Base-by-base conservation (phyloP, 805 yeast species). In the Diddensiella caesifluorescens region DNA sequence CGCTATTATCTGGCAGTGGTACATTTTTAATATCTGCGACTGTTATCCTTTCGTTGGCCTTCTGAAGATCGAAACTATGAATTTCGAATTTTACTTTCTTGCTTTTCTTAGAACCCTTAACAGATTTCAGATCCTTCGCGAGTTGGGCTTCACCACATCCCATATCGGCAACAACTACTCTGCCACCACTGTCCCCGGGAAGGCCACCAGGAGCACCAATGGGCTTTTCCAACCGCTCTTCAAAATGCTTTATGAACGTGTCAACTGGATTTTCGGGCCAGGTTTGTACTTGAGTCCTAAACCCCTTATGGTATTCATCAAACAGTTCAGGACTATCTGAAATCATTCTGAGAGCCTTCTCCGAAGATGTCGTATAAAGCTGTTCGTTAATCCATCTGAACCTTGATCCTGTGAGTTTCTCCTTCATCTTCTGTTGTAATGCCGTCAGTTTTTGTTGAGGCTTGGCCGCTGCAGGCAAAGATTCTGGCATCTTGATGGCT, bases 211-310 rank as follows among this genome's bases (percentile, higher is more conserved):
- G 97, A 0, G 97, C 95, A 61, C 83, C 86, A 3, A 88, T 77
- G n/a, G 81, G 79, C 55, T 73, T 81, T 9, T 69, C 60, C 1
- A 64, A 50, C 0, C 68, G 57, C 22, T 45, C 53, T 46, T 75
- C 75, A 42, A 92, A 71, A 54, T 83, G 85, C 6, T 75, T 68
- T 1, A 86, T 89, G 64, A 88, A 84, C 2, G 83, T 82, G 63
- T 88, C 83, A n/a, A 92, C 95, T 1, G 99, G 99, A 56, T 92
- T 92, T 64, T 90, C 96, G 2, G 99, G 98, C 99, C 99, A 92
- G 16, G 87, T 73, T 56, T 84, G 88, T 13, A 92, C 97, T 62
- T 92, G 99, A 10, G 89, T 81, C 53, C 95, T 73, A 70, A 92
- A 92, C 0, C 99, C 99, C 44, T 79, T 82, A 59, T 94, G 98